These are phyloP conservation scores for Aspergillus brunneoviolaceus DNA, from an alignment of 2,329 filamentous ascomycete species.

Conservation along the genomic window DNA sequence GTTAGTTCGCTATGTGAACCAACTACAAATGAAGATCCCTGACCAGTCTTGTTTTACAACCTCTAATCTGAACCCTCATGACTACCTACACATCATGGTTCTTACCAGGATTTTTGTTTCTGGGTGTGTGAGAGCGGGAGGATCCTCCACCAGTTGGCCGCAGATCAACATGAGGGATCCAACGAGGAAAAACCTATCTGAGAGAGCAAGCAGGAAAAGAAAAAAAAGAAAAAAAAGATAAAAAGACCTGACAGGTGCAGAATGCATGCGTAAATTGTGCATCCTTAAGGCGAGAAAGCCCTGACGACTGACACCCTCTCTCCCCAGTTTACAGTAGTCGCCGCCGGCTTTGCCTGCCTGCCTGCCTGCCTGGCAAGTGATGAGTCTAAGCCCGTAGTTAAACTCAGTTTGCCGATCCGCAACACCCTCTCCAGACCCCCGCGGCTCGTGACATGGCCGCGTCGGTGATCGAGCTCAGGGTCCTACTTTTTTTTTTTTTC, in stretches of 20 bases:
- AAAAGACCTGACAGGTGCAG: neutral
- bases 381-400: neutral
- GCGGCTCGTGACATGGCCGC: conserved; percentile 17
- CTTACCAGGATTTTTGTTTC: neutral
- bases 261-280: neutral
- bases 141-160: neutral
- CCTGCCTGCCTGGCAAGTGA: neutral
- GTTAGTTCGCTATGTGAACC: neutral
- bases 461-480: neutral
- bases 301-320: no score
- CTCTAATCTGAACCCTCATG: neutral
- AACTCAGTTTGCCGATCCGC: conserved; percentile 21
- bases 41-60: neutral
- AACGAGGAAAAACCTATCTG: no score
- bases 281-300: no score
- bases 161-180: neutral
- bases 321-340: no score
- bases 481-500: neutral
- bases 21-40: neutral
- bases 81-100: neutral
- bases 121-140: neutral
- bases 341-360: no score
- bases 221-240: neutral
- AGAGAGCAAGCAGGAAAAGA: neutral
- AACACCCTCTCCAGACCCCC: conserved; percentile 5